Evolutionary conservation across 352 stramenopile species (phyloP), one percentile per base, ranked within the genome.

Genomic region (Pythium coloratum): DNA sequence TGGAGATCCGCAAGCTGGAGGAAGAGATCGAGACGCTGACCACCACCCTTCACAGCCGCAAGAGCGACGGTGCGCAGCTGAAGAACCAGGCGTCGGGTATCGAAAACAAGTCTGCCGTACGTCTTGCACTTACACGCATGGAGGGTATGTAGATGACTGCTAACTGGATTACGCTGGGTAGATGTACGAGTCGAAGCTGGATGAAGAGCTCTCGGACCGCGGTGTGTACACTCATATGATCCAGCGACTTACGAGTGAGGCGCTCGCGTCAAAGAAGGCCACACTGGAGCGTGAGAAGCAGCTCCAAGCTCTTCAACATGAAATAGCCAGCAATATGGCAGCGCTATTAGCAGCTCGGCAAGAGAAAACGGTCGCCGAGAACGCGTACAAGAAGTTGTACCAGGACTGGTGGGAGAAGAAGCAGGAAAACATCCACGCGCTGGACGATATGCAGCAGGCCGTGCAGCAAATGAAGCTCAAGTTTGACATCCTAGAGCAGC

Each of bases 201-300:
- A 91, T 5, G 86, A 92, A 55, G 86, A 94, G 60, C 58, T 90
- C 14, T 75, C 72, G 0, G 86, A 94, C 33, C 77, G 78, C 7
- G 82, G 83, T 10, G 81, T 94, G 49, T 94, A 92, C 72, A 92
- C 77, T 42, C 84, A 94, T 68, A 94, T 92, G 86, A 91, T 94
- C 67, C 75, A 91, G 47, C 82, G 86, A 6, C 63, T 94, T 28
- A 76, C 80, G 6, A 73, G 72, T 20, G 86, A 94, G 55, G 79
- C 84, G 7, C 66, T 89, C 0, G 66, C 67, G 1, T 76, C 81
- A 20, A 94, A 90, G 70, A 94, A 94, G 54, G 61, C 70, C 16
- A 90, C 81, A 30, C 47, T 88, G 16, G 75, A 80, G 24, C 86
- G 86, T 28, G 86, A 94, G 65, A 84, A 88, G 32, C 64, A 84